Conservation (phyloP, 164 flowering plant species). For the Vitis rupestris region DNA sequence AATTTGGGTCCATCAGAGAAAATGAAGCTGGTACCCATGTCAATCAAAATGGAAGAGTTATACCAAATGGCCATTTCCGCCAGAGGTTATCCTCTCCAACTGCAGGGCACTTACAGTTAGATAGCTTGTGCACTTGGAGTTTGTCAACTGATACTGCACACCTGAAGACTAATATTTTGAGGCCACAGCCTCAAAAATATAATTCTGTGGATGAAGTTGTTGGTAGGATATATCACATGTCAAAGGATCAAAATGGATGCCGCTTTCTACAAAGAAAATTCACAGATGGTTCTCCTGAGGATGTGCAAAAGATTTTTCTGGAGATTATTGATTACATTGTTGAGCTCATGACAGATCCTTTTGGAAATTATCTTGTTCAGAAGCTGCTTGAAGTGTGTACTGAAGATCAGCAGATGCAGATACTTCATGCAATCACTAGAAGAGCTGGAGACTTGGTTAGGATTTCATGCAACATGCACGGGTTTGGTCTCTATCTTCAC, state of each 20-base stretch:
- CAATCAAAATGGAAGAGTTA: constrained; percentile 30
- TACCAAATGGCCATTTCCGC: constrained; percentile 24
- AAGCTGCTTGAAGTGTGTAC: constrained; percentile 74
- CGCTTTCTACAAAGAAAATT: constrained; percentile 65
- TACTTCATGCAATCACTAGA: constrained; percentile 47
- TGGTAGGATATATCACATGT: constrained; percentile 53
- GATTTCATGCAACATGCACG: constrained; percentile 62
- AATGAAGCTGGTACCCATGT: constrained; percentile 25
- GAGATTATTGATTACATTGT: constrained; percentile 64
- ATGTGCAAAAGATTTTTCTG: constrained; percentile 51
- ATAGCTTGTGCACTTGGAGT: constrained; percentile 22
- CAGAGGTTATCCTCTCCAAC: constrained; percentile 18
- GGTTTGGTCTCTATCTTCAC: constrained; percentile 37
- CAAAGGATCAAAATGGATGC: constrained; percentile 76
- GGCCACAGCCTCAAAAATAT: constrained; percentile 30
- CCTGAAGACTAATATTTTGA: constrained; percentile 15
- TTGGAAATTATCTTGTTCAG: constrained; percentile 81
- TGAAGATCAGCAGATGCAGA: constrained; percentile 55
- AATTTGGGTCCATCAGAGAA: constrained; percentile 28
- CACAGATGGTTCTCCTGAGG: constrained; percentile 48
- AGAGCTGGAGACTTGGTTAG: constrained; percentile 47
- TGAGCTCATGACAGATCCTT: constrained; percentile 73
- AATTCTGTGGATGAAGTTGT: constrained; percentile 50
- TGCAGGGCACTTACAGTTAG: constrained; percentile 26
- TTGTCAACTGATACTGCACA: constrained; percentile 25